These are phyloP conservation scores for Penicillium malachiteum DNA, from an alignment of 495 filamentous ascomycete genomes.

Conservation along the genomic window DNA sequence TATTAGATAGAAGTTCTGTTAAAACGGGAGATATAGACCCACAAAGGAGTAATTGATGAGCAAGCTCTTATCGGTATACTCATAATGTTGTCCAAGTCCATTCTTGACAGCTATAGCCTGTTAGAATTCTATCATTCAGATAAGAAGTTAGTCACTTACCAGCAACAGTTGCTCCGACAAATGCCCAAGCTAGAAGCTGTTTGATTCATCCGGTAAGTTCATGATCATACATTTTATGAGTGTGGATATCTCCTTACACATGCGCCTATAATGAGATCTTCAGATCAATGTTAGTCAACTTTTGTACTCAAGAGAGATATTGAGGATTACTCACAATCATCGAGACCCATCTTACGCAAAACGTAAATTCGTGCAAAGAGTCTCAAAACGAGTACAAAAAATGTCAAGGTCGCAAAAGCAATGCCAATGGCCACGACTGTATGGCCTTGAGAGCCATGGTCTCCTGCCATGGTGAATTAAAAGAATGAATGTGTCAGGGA, in stretches of 20 bases:
- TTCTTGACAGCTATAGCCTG: slow-evolving; percentile 28
- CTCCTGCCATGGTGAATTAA: slow-evolving; percentile 15
- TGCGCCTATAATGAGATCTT: slow-evolving; percentile 38
- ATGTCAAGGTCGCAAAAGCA: slow-evolving; percentile 35
- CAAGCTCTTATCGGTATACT: slow-evolving; percentile 18
- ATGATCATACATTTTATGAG: not conserved
- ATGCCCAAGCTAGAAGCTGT: slow-evolving; percentile 38
- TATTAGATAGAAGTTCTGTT: not conserved
- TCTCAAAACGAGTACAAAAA: slow-evolving; percentile 34
- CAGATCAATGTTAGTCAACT: not conserved
- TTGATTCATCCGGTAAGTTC: slow-evolving; percentile 13
- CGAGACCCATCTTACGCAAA: slow-evolving; percentile 31
- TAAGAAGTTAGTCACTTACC: slow-evolving; percentile 20
- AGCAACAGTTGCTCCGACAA: slow-evolving; percentile 33
- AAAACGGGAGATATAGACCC: not conserved
- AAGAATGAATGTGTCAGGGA: slow-evolving; percentile 4
- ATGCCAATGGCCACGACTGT: slow-evolving; percentile 31
- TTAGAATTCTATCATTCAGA: slow-evolving; percentile 3
- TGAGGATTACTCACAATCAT: slow-evolving; percentile 34
- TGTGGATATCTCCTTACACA: slow-evolving; percentile 25
- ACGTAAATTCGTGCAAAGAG: slow-evolving; percentile 39
- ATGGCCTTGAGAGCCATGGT: slow-evolving; percentile 31
- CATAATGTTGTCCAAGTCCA: slow-evolving; percentile 33
- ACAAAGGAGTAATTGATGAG: slow-evolving; percentile 34
- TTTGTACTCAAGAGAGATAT: not conserved